Conservation (phyloP, 306 rosid species). For the Ormosia emarginata region DNA sequence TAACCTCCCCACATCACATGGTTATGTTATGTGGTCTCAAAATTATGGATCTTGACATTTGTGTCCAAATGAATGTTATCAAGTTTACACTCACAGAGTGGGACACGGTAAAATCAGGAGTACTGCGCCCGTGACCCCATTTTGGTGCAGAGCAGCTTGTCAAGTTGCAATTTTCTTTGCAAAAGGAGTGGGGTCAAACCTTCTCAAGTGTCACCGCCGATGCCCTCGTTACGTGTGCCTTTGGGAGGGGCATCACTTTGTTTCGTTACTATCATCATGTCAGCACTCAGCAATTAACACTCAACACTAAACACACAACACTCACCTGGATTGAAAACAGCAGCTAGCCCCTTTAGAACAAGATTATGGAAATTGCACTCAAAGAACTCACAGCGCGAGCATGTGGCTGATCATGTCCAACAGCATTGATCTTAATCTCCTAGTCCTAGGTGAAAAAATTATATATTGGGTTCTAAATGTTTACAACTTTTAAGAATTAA, state of each 20-base stretch:
- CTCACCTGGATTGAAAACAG: not conserved
- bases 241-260: slow-evolving; percentile 27
- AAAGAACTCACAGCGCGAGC: not conserved
- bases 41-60: not conserved
- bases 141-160: not conserved
- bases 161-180: not conserved
- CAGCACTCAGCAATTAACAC: slow-evolving; percentile 13
- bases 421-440: not conserved
- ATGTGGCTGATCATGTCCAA: not conserved
- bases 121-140: slow-evolving; percentile 23
- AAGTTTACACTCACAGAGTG: not conserved
- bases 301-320: too few relatives aligned
- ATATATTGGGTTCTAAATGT: not conserved
- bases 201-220: slow-evolving; percentile 2
- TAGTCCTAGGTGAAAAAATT: not conserved
- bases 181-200: slow-evolving; percentile 37
- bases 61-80: not conserved
- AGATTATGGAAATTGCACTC: not conserved
- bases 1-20: too few relatives aligned
- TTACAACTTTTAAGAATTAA: not conserved
- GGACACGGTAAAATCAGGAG: slow-evolving; percentile 3
- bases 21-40: too few relatives aligned
- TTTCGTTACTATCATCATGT: slow-evolving; percentile 52
- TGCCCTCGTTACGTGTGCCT: slow-evolving; percentile 41
- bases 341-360: not conserved